Evolutionary conservation across 2,329 filamentous ascomycete species (phyloP), one percentile per base, ranked within the genome.

Genomic region (Colletotrichum sp.): DNA sequence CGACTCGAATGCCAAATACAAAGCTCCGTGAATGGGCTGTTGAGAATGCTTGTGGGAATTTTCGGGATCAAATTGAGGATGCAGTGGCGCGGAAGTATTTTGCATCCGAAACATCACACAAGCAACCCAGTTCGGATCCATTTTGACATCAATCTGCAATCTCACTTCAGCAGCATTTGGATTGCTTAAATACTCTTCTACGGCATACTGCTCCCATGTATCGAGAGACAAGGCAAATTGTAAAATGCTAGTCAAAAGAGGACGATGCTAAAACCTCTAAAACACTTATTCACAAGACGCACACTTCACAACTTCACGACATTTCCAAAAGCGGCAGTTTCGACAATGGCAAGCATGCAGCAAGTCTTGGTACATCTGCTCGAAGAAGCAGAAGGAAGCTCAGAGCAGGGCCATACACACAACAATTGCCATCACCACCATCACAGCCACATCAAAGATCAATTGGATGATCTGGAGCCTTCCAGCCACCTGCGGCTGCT

Each of bases 401-500:
- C 30, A 9, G 6, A 43, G 6, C 16, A 38, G 8, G 15, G 8
- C 15, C 32, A 65, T 30, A 52, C 16, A 9, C 67, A 63, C 26
- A 26, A 26, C 30, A 12, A 57, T 30, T 30, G 52, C 13, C 73
- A 67, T 64, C 64, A 65, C n/a, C 30, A 72, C n/a, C 52, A 67
- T 8, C 61, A 64, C 21, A 38, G 38, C 9, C 74, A 76, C 12
- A 70, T 73, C 26, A 66, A 67, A 26, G 69, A 76, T 10, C 73
- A 77, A 9, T 55, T 73, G 2, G 65, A 76, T 2, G 64, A 79
- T 58, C 13, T 71, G 8, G 69, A 76, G 21, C 73, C 55, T 7
- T 67, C 68, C 8, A 77, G 55, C 15, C 78, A 78, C 43, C 21
- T 78, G 18, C 74, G 60, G 6, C 57, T 78, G 15, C 30, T 78